Conservation (phyloP, 75 land plant species). For the Gnetum montanum region DNA sequence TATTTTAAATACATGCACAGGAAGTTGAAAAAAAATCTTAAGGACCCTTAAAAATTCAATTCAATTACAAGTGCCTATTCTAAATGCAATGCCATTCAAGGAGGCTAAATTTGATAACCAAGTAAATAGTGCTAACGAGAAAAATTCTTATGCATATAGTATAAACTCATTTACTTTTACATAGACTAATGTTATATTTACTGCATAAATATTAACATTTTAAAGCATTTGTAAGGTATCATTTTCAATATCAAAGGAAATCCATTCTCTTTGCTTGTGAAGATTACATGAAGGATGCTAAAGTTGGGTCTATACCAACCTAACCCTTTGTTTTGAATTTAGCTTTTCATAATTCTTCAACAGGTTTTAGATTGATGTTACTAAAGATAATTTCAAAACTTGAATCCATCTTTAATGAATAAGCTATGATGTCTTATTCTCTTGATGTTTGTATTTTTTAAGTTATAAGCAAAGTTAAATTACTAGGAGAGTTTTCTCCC, state of each 20-base stretch:
- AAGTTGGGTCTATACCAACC: constrained; percentile 31
- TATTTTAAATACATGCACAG: constrained; percentile 84
- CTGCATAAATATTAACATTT: constrained; percentile 76
- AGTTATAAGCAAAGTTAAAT: not conserved
- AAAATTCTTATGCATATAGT: constrained; percentile 66
- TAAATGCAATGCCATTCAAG: constrained; percentile 87
- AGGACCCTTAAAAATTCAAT: constrained; percentile 66
- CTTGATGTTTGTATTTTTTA: not conserved
- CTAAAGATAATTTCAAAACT: constrained; percentile 72
- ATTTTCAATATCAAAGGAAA: constrained; percentile 41
- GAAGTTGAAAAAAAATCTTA: constrained; percentile 61
- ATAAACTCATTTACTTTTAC: constrained; percentile 51
- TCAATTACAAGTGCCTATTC: constrained; percentile 74
- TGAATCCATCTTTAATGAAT: constrained; percentile 21
- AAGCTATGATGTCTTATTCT: too few relatives aligned
- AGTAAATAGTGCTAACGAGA: constrained; percentile 39
- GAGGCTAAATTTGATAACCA: constrained; percentile 71
- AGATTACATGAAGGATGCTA: constrained; percentile 57
- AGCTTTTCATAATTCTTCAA: constrained; percentile 63
- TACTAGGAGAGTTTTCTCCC: too few relatives aligned
- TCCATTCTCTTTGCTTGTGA: constrained; percentile 47
- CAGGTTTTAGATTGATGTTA: too few relatives aligned
- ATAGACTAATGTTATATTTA: constrained; percentile 77
- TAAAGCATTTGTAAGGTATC: constrained; percentile 58
- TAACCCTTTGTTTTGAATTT: not conserved